Percentiles rank a stretch among this genome's conserved stretches.
These are phyloP conservation scores for Rhizomucor miehei DNA, from an alignment of 371 early-diverging fungal genomes.

Conservation along the genomic window DNA sequence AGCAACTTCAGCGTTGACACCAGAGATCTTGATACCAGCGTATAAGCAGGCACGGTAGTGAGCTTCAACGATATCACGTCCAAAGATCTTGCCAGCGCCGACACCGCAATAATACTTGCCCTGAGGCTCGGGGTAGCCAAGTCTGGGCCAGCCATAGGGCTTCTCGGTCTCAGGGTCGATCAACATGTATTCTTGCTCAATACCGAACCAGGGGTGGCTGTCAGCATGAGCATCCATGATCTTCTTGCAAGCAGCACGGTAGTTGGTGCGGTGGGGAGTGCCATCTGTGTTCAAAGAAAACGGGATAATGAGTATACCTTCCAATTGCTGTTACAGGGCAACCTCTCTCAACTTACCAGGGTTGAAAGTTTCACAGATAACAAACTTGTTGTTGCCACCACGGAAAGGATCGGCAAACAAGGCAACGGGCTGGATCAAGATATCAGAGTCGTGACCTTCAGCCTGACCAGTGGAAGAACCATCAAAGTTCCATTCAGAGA, in stretches of 20 bases:
- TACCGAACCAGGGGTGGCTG: slow-evolving; percentile 58
- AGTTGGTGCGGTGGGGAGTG: slow-evolving; percentile 48
- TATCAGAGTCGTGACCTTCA: slow-evolving; percentile 23
- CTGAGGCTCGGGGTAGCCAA: slow-evolving; percentile 58
- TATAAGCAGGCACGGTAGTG: slow-evolving; percentile 60
- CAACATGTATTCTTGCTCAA: slow-evolving; percentile 60
- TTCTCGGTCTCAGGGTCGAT: slow-evolving; percentile 51
- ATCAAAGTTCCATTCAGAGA: slow-evolving; percentile 54
- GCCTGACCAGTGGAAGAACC: slow-evolving; percentile 54
- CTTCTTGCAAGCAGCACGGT: slow-evolving; percentile 36
- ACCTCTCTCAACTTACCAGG: slow-evolving; percentile 7
- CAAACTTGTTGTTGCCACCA: slow-evolving; percentile 49
- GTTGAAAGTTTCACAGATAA: slow-evolving; percentile 43
- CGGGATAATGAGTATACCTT: no score
- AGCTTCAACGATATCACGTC: slow-evolving; percentile 59
- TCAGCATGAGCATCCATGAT: slow-evolving; percentile 26
- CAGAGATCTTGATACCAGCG: slow-evolving; percentile 49
- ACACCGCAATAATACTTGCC: slow-evolving; percentile 60
- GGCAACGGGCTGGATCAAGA: slow-evolving; percentile 45
- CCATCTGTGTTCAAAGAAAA: slow-evolving; percentile 25
- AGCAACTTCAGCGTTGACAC: slow-evolving; percentile 37
- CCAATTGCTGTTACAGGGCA: no score
- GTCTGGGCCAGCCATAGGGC: slow-evolving; percentile 59
- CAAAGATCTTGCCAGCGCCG: slow-evolving; percentile 49
- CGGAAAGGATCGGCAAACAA: slow-evolving; percentile 57